A percentile compares a stretch with the other conserved stretches of the same genome.
These are phyloP conservation scores for Hyphopichia burtonii DNA, from an alignment of 1,139 yeast species.

Conservation along the genomic window DNA sequence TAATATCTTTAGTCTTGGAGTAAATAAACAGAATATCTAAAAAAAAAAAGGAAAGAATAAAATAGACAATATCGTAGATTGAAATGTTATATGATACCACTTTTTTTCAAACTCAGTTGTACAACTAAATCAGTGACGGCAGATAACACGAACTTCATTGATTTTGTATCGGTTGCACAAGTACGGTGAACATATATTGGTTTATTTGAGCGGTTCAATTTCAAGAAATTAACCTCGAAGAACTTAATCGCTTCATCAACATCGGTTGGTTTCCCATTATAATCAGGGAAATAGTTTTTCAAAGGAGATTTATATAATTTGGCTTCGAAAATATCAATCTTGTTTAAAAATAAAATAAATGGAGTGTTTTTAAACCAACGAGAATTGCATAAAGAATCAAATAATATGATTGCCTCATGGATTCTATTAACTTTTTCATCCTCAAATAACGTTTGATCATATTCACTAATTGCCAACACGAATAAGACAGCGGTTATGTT, in stretches of 20 bases:
- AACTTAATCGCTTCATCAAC: conserved; percentile 65
- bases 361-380: conserved; percentile 85
- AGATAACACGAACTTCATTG: conserved; percentile 84
- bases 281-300: conserved; percentile 70
- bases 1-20: background rate
- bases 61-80: background rate
- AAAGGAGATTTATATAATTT: conserved; percentile 69
- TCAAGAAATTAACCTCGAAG: conserved; percentile 63
- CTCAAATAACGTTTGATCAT: conserved; percentile 88
- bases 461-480: conserved; percentile 91
- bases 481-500: conserved; percentile 86
- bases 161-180: conserved; percentile 89
- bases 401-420: conserved; percentile 84
- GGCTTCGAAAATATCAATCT: conserved; percentile 74
- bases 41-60: background rate
- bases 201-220: conserved; percentile 62
- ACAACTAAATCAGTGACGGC: conserved; percentile 93
- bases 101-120: conserved; percentile 75
- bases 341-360: conserved; percentile 83
- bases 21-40: no score
- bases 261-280: conserved; percentile 58
- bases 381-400: conserved; percentile 83
- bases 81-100: conserved; percentile 63
- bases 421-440: conserved; percentile 87
- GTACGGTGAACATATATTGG: conserved; percentile 90